Conservation (phyloP, 257 asterid genomes). For the Przewalskia tangutica region DNA sequence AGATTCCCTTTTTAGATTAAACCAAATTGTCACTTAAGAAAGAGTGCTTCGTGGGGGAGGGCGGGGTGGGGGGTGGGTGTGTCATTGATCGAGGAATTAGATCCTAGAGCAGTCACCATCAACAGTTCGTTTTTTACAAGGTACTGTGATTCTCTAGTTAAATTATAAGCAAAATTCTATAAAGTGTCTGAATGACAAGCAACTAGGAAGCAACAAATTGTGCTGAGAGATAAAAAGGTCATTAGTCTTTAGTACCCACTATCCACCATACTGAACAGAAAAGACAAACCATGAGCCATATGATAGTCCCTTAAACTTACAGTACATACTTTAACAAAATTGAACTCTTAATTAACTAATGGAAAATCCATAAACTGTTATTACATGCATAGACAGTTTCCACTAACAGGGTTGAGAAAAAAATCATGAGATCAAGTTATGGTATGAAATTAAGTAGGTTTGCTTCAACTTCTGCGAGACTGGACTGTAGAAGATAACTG, state of each 20-base stretch:
- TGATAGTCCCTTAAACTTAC: neutral
- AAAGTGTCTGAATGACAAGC: neutral
- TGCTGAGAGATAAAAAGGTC: neutral
- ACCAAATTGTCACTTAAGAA: neutral
- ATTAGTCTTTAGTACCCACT: neutral
- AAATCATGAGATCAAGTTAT: neutral
- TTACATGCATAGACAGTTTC: neutral
- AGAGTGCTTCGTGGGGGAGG: neutral
- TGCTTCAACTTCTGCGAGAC: neutral
- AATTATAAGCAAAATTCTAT: neutral
- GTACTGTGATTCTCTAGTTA: neutral
- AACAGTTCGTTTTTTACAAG: neutral
- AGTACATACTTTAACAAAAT: neutral
- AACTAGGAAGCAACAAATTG: neutral
- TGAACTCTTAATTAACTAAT: neutral
- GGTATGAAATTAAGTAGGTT: neutral
- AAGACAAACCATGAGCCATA: neutral
- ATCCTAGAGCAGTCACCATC: neutral
- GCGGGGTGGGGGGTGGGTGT: neutral
- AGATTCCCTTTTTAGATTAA: neutral
- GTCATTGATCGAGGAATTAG: too few species aligned
- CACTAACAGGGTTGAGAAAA: neutral
- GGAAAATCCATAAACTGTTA: neutral
- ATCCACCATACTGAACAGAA: neutral
- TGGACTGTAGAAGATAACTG: neutral